These are phyloP conservation scores for Scleroderma citrinum DNA, from an alignment of 768 basidiomycete species.

Conservation along the genomic window DNA sequence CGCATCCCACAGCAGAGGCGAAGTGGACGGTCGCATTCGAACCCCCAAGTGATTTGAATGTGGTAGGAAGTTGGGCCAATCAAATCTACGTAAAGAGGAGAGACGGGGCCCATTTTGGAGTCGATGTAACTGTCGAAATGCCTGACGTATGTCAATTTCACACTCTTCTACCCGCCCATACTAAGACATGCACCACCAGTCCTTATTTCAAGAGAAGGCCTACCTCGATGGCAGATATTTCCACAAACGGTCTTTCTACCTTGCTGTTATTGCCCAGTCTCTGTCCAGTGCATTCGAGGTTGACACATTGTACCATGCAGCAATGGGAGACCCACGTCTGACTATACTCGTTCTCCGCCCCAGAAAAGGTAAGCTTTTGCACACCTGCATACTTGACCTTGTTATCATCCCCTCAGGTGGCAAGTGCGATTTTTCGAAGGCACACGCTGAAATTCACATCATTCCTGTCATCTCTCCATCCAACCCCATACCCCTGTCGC, in stretches of 20 bases:
- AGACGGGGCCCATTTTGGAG: slow-evolving; percentile 56
- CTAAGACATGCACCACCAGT: slow-evolving; percentile 30
- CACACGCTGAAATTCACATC: slow-evolving; percentile 67
- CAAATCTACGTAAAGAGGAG: slow-evolving; percentile 67
- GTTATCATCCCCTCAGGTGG: slow-evolving; percentile 35
- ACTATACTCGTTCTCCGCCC: slow-evolving; percentile 60
- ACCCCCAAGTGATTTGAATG: slow-evolving; percentile 64
- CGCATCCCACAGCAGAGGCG: slow-evolving; percentile 67
- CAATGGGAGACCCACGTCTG: slow-evolving; percentile 54
- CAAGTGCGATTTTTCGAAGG: slow-evolving; percentile 58
- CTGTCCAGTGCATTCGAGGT: slow-evolving; percentile 46
- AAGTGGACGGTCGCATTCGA: slow-evolving; percentile 89
- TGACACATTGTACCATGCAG: slow-evolving; percentile 56
- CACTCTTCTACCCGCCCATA: neutral
- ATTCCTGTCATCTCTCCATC: slow-evolving; percentile 57
- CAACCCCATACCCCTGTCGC: slow-evolving; percentile 60
- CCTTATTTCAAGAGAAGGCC: slow-evolving; percentile 94
- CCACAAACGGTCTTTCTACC: slow-evolving; percentile 87
- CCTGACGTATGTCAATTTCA: slow-evolving; percentile 51
- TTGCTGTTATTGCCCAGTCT: slow-evolving; percentile 69
- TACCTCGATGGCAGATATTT: slow-evolving; percentile 86
- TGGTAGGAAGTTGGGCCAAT: slow-evolving; percentile 87
- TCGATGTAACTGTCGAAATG: slow-evolving; percentile 87
- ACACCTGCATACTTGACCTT: slow-evolving; percentile 19
- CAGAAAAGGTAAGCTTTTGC: slow-evolving; percentile 38